These are phyloP conservation scores for Talaromyces amestolkiae DNA, from an alignment of 2,329 filamentous ascomycete species.

Conservation along the genomic window DNA sequence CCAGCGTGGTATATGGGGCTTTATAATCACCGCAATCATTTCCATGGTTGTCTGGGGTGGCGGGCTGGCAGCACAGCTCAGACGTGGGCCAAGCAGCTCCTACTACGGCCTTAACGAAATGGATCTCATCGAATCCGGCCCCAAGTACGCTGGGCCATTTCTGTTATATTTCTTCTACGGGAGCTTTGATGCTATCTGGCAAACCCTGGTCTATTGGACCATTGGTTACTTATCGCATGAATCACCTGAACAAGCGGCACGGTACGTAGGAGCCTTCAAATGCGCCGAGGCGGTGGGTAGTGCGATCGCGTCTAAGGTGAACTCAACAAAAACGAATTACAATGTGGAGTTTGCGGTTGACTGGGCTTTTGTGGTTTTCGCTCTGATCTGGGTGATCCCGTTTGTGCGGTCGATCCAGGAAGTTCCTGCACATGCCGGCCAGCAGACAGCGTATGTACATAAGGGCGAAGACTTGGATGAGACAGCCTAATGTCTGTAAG, in stretches of 20 bases:
- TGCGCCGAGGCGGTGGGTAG: slow-evolving; percentile 45
- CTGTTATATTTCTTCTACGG: slow-evolving; percentile 62
- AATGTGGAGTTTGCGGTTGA: slow-evolving; percentile 5
- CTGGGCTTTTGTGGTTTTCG: background rate
- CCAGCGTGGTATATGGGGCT: slow-evolving; percentile 51
- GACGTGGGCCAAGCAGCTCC: slow-evolving; percentile 30
- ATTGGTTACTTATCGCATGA: slow-evolving; percentile 47
- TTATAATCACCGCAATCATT: slow-evolving; percentile 47
- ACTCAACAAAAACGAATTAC: background rate
- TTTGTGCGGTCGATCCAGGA: slow-evolving; percentile 1
- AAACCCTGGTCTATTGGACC: slow-evolving; percentile 64
- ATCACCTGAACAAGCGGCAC: slow-evolving; percentile 40
- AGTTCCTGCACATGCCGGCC: background rate
- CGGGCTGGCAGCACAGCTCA: slow-evolving; percentile 65
- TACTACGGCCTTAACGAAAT: slow-evolving; percentile 40
- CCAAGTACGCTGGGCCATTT: slow-evolving; percentile 60
- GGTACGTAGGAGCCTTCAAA: slow-evolving; percentile 50
- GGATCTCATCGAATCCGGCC: slow-evolving; percentile 48
- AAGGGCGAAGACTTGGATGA: background rate
- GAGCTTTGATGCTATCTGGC: slow-evolving; percentile 66
- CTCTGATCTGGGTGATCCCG: slow-evolving; percentile 3
- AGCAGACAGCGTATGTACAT: background rate
- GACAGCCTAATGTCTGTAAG: background rate
- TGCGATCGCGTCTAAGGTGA: slow-evolving; percentile 44
- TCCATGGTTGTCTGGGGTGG: slow-evolving; percentile 57